Base-by-base conservation (phyloP, 2,329 filamentous ascomycete species). In the Stemphylium vesicarium region DNA sequence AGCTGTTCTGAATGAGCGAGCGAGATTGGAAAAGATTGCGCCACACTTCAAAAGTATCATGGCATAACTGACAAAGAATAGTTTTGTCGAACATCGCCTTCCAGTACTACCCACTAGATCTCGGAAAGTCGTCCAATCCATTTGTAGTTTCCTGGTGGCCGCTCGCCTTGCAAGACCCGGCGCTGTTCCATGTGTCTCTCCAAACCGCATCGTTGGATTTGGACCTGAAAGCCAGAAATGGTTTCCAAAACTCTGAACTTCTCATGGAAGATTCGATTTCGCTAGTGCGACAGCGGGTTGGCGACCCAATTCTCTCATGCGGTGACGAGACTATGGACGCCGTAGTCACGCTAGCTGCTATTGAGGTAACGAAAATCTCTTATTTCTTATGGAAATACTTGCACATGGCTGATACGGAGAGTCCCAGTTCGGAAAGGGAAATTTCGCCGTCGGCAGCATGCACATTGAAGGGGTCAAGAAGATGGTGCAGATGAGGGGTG, bases 81-180 rank as follows among this genome's bases (percentile, higher is more conserved):
- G 84, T 86, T 57, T 71, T 85, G 3, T 77, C 80, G 37, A 84
- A 81, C 39, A 85, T 86, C 41, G 82, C 83, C 0, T 86, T 86
- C 45, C 80, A 85, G 57, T 86, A 85, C 62, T 86, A 86, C 60
- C 84, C 84, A 0, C 73, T 85, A 16, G 84, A 86, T 46, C 71
- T 84, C 7, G 79, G 76, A 55, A 63, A 77, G n/a, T 68, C 69
- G 0, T 83, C 84, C 7, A 86, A 86, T 59, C 84, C 84, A 0
- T 86, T 86, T 56, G 71, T 86, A 15, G 72, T 84, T 6, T 85
- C 82, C 0, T 86, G 84, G 84, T 86, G 84, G 83, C 84, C 84
- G 0, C 74, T 82, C 1, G 83, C 84, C 0, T 75, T 86, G 0
- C 79, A 75, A 0, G 84, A 86, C 50, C 82, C 84, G 0, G 82